phyloP scores from a whole-genome alignment of 805 yeast species.

The Candida tammaniensis region DNA sequence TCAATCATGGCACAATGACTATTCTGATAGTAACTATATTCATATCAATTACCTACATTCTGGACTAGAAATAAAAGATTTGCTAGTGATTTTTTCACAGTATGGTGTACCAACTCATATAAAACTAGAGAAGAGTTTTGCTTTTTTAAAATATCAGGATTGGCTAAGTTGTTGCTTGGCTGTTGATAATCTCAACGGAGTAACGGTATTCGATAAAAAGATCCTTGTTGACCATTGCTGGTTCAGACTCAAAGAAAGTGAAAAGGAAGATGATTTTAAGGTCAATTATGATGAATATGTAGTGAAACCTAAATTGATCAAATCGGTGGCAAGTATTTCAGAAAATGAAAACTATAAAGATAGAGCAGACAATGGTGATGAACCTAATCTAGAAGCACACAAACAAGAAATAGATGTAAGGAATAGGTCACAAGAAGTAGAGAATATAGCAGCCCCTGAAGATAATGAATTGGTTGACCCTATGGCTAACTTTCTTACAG shows the following conservation, averaged over 20 bases:
- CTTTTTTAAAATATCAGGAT: slow-evolving; percentile 78
- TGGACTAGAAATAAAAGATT: slow-evolving; percentile 69
- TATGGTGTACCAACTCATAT: slow-evolving; percentile 83
- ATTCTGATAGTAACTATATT: slow-evolving; percentile 69
- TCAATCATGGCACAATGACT: slow-evolving; percentile 91
- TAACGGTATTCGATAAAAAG: slow-evolving; percentile 46
- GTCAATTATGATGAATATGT: slow-evolving; percentile 21
- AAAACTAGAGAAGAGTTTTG: slow-evolving; percentile 68
- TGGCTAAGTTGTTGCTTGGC: slow-evolving; percentile 79
- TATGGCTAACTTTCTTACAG: slow-evolving; percentile 18
- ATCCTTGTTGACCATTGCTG: slow-evolving; percentile 70
- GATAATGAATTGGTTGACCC: slow-evolving; percentile 36
- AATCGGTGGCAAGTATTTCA: slow-evolving; percentile 1
- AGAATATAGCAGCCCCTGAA: not conserved
- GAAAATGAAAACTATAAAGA: slow-evolving; percentile 4
- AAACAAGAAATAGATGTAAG: not conserved
- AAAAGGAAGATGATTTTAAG: slow-evolving; percentile 42
- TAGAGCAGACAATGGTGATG: not conserved
- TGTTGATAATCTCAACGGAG: slow-evolving; percentile 83
- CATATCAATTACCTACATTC: slow-evolving; percentile 71
- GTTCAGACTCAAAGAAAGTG: slow-evolving; percentile 54
- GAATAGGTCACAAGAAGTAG: not conserved
- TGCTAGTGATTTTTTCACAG: slow-evolving; percentile 78
- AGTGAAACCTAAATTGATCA: slow-evolving; percentile 13
- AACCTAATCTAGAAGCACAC: not conserved